Evolutionary conservation across 768 basidiomycete species (phyloP).

Genomic region (Panaeolus papilionaceus): DNA sequence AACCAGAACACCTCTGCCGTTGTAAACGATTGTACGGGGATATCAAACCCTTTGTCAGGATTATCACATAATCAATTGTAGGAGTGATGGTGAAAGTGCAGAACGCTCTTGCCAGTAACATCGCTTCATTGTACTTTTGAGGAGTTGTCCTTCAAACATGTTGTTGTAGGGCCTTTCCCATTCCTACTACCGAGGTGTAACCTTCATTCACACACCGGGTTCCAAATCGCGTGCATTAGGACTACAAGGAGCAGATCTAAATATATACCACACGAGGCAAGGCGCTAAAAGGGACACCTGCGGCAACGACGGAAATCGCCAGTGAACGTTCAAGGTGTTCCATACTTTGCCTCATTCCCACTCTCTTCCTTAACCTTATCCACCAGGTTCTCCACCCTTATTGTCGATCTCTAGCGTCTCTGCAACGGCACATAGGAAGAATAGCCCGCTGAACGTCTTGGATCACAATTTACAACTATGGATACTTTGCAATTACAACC

Average conservation of each 20-base stretch:
- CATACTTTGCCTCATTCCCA: background rate
- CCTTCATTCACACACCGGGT: background rate
- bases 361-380: background rate
- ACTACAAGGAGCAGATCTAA: background rate
- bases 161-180: background rate
- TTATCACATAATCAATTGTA: background rate
- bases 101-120: no score
- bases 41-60: background rate
- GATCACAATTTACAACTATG: background rate
- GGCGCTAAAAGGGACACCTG: constrained; percentile 5
- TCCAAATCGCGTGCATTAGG: background rate
- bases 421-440: background rate
- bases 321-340: background rate
- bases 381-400: background rate
- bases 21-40: background rate
- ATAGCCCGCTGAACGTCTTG: background rate
- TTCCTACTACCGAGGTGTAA: background rate
- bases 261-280: constrained; percentile 7
- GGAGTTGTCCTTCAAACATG: background rate
- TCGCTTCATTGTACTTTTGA: background rate
- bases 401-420: background rate
- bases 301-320: constrained; percentile 7
- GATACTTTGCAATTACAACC: background rate
- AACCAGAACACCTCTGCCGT: no score
- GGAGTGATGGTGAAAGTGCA: background rate